A percentile compares a stretch with the other conserved stretches of the same genome.
These are phyloP conservation scores for Trypanosoma avium DNA, from an alignment of 208 protist genomes.

Conservation along the genomic window DNA sequence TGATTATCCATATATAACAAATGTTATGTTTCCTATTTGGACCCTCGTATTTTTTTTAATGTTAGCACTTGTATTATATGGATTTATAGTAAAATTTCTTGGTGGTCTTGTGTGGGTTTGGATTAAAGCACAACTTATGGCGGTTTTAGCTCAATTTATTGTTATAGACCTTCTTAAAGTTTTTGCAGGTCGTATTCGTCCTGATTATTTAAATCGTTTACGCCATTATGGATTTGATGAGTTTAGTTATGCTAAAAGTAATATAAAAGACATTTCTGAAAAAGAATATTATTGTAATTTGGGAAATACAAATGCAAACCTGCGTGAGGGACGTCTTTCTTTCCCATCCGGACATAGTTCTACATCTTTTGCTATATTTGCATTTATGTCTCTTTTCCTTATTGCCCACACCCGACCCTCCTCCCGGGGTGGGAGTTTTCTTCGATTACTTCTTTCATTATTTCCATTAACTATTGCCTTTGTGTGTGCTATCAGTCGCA, in stretches of 20 bases:
- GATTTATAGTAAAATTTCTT: constrained; percentile 12
- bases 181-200: constrained; percentile 88
- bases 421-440: constrained; percentile 64
- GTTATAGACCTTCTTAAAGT: constrained; percentile 59
- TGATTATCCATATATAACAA: constrained; percentile 33
- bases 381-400: constrained; percentile 66
- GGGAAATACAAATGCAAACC: constrained; percentile 27
- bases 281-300: constrained; percentile 59
- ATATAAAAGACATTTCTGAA: background rate
- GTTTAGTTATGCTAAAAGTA: constrained; percentile 16
- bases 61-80: constrained; percentile 35
- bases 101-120: constrained; percentile 53
- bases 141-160: constrained; percentile 35
- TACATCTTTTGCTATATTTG: constrained; percentile 75
- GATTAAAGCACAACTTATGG: constrained; percentile 54
- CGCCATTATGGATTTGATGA: constrained; percentile 43
- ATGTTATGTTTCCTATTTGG: constrained; percentile 60
- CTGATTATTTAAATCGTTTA: constrained; percentile 84
- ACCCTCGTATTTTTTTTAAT: constrained; percentile 38
- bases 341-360: constrained; percentile 93
- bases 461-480: constrained; percentile 52
- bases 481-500: constrained; percentile 79
- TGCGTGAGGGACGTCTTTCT: constrained; percentile 80
- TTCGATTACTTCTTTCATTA: constrained; percentile 54
- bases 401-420: constrained; percentile 65